These are phyloP conservation scores for Corylus americana DNA, from an alignment of 306 rosid genomes.

Conservation along the genomic window DNA sequence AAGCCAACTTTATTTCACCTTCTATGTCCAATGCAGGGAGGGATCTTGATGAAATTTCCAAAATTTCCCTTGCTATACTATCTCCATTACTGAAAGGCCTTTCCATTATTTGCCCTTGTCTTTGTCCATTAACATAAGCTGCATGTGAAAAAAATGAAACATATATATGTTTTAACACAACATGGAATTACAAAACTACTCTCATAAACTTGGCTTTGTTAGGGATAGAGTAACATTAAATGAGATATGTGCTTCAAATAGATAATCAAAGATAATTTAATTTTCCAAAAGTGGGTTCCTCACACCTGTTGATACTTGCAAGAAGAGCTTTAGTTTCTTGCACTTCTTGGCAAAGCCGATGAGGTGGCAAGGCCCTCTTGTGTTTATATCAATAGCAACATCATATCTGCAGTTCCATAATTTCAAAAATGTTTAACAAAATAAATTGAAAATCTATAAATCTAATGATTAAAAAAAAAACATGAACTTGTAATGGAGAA, in stretches of 20 bases:
- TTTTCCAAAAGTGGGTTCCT: neutral
- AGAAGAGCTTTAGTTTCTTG: constrained; percentile 83
- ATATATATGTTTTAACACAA: neutral
- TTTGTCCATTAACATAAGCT: constrained; percentile 98
- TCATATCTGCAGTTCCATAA: constrained; percentile 56
- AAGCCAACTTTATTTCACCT: constrained; percentile 65
- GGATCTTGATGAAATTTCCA: constrained; percentile 37
- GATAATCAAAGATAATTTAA: neutral
- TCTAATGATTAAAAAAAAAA: neutral
- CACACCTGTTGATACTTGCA: constrained; percentile 82
- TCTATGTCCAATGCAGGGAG: constrained; percentile 62
- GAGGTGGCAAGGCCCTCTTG: constrained; percentile 83
- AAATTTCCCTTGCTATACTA: constrained; percentile 60
- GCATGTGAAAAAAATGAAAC: constrained; percentile 18
- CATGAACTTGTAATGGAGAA: neutral
- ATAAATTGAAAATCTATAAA: constrained; percentile 17
- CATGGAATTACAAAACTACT: too few relatives aligned
- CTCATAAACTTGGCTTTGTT: too few relatives aligned
- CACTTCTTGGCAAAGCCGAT: constrained; percentile 76
- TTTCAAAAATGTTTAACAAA: constrained; percentile 7
- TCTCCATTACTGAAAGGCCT: constrained; percentile 76
- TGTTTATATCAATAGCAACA: constrained; percentile 82
- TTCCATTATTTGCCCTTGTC: constrained; percentile 87
- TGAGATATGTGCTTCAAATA: neutral
- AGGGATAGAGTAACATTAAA: neutral